phyloP scores from a whole-genome alignment of 23 red algal species.

The Gracilaria gracilis region DNA sequence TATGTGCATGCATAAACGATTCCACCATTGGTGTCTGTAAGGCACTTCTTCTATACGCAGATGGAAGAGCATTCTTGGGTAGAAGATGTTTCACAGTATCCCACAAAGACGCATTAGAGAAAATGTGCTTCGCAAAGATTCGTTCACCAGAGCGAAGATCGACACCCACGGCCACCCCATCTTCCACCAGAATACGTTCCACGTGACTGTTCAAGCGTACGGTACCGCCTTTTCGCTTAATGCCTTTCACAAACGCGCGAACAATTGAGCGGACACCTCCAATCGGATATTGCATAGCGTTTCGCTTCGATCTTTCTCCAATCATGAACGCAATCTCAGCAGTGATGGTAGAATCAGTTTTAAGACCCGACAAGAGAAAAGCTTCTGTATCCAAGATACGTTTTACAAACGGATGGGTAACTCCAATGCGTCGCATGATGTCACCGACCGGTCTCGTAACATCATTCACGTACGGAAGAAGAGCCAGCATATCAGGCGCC shows the following conservation, averaged over 20 bases:
- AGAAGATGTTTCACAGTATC: slow-evolving; percentile 61
- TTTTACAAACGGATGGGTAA: slow-evolving; percentile 74
- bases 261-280: slow-evolving; percentile 67
- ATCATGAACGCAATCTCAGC: slow-evolving; percentile 95
- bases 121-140: slow-evolving; percentile 54
- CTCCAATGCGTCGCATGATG: slow-evolving; percentile 52
- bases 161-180: slow-evolving; percentile 67
- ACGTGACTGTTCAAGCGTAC: slow-evolving; percentile 63
- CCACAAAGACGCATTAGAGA: slow-evolving; percentile 82
- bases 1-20: slow-evolving; percentile 79
- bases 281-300: slow-evolving; percentile 79
- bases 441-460: slow-evolving; percentile 53
- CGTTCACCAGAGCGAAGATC: slow-evolving; percentile 27
- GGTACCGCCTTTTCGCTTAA: slow-evolving; percentile 64
- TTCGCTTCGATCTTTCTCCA: slow-evolving; percentile 61
- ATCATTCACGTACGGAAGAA: slow-evolving; percentile 67
- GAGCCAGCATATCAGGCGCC: slow-evolving; percentile 50
- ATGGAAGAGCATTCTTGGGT: slow-evolving; percentile 13
- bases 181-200: slow-evolving; percentile 54
- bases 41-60: slow-evolving; percentile 29
- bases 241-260: slow-evolving; percentile 73
- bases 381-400: slow-evolving; percentile 73
- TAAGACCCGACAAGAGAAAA: slow-evolving; percentile 82
- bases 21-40: slow-evolving; percentile 71
- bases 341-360: slow-evolving; percentile 82